phyloP scores from a whole-genome alignment of 495 filamentous ascomycete species.

The Astrocystis sublimbata region DNA sequence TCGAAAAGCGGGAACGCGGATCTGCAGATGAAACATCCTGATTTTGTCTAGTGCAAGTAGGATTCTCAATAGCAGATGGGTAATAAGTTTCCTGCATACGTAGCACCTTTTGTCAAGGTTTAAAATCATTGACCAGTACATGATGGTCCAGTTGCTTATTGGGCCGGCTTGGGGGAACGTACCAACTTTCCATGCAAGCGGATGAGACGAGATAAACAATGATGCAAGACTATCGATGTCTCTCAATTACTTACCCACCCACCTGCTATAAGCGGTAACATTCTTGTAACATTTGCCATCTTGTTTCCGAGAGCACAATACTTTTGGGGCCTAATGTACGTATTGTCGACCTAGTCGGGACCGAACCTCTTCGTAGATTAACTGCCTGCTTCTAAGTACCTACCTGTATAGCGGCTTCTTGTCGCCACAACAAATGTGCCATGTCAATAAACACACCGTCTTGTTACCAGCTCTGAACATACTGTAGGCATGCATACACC shows the following conservation, averaged over 20 bases:
- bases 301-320: background rate
- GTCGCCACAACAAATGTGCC: background rate
- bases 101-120: conserved; percentile 13
- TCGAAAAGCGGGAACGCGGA: background rate
- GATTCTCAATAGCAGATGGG: background rate
- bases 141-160: conserved; percentile 5
- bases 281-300: background rate
- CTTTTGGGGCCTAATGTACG: background rate
- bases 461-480: background rate
- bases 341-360: conserved; percentile 11
- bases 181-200: background rate
- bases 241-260: background rate
- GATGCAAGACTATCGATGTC: background rate
- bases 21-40: conserved; percentile 1
- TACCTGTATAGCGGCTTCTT: too few species aligned
- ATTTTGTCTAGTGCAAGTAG: background rate
- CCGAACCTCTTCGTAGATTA: conserved; percentile 9
- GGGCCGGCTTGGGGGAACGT: background rate
- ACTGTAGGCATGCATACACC: conserved; percentile 1
- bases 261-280: conserved; percentile 7
- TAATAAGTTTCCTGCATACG: conserved; percentile 1
- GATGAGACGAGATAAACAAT: background rate
- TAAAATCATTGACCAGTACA: background rate
- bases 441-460: background rate
- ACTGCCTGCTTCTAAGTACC: too few species aligned